Base-by-base conservation (phyloP, 306 rosid genomes). In the Gynostemma pentaphyllum region DNA sequence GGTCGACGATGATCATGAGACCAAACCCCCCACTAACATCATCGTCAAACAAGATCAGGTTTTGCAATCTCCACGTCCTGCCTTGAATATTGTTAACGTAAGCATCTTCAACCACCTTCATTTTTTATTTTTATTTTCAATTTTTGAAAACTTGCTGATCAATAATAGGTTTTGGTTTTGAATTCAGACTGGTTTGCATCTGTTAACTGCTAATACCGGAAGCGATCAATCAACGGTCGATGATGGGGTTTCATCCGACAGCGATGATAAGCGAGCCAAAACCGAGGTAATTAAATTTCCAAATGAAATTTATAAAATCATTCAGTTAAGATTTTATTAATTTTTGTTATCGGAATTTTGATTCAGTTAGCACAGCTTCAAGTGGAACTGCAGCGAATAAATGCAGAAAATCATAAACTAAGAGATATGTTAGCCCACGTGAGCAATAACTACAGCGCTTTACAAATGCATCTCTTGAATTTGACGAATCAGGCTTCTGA, bases 171-270 rank as follows among this genome's bases (percentile, higher is more conserved):
- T n/a, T n/a, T n/a, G n/a, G n/a, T n/a, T n/a, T 66, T 27, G 11
- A 36, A 59, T 62, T 3, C 73, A 92, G 99, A 94, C 94, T 29
- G 89, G 95, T 27, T 68, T 94, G 41, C 95, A 80, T 62, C 97
- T 94, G 57, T 81, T 84, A 19, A 89, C 87, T 49, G 94, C 85
- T 1, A 87, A 94, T 60, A 78, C 86, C 0, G 83, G 94, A 5
- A 94, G 99, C 41, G 97, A 94, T 73, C 86, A 94, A 73, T 94
- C 99, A 15, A 82, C 80, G 40, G 84, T 94, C 11, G 95, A 86
- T 50, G 97, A 94, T 68, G 99, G 91, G 15, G 61, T 81, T 70
- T 84, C 96, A 29, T 81, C 97, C 0, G 87, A 92, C 62, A 78
- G 62, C 14, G 83, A 84, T 48, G 74, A 78, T 48, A 88, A 78